These are phyloP conservation scores for Diplodia scrobiculata DNA, from an alignment of 2,329 filamentous ascomycete species.

Conservation along the genomic window DNA sequence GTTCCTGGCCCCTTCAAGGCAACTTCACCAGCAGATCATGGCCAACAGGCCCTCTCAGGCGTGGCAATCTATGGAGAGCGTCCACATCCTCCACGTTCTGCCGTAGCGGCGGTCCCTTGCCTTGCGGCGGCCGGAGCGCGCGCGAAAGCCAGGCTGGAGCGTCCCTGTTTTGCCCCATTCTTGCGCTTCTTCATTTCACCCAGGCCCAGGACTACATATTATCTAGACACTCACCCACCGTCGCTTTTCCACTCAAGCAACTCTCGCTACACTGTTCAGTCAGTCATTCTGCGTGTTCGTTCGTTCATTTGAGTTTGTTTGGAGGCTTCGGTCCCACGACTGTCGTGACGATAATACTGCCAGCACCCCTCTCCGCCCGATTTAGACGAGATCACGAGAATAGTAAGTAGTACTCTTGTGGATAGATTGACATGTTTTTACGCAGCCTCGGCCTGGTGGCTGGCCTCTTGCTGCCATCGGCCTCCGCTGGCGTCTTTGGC, in stretches of 20 bases:
- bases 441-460: slow-evolving; percentile 23
- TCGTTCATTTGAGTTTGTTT: slow-evolving; percentile 6
- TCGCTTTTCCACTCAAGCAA: not conserved
- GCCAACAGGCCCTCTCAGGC: not conserved
- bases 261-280: not conserved
- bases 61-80: slow-evolving; percentile 1
- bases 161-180: slow-evolving; percentile 25
- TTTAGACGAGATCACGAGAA: slow-evolving; percentile 3
- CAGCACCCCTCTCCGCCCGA: not conserved
- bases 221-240: not conserved
- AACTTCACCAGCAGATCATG: not conserved
- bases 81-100: not conserved
- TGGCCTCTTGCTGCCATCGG: slow-evolving; percentile 15
- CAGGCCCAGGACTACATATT: slow-evolving; percentile 9
- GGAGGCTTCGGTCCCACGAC: not conserved
- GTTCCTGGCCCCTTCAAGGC: slow-evolving; percentile 3
- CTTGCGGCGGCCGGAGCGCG: slow-evolving; percentile 20
- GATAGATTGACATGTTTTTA: slow-evolving; percentile 25
- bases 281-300: slow-evolving; percentile 2
- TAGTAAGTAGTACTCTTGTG: not conserved
- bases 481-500: slow-evolving; percentile 1
- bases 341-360: not conserved
- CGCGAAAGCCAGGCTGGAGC: slow-evolving; percentile 11
- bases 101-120: slow-evolving; percentile 2
- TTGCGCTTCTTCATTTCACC: slow-evolving; percentile 4